Base-by-base conservation (phyloP, 139 green algal genomes). In the Chara braunii region DNA sequence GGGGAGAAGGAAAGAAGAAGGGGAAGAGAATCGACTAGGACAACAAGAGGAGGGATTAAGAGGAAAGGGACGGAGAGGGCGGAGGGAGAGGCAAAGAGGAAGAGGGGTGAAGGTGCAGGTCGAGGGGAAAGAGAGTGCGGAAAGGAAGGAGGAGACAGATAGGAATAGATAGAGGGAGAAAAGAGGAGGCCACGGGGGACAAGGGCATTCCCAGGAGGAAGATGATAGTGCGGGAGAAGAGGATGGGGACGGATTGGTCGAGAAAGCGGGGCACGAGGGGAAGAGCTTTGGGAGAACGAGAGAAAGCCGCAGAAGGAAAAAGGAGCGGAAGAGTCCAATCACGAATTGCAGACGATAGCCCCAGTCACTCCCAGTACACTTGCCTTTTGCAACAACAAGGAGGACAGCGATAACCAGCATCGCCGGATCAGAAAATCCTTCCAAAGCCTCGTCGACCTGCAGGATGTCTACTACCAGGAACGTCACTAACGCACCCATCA, bases 301-400 rank as follows among this genome's bases (percentile, higher is more conserved):
- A 48, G 18, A 18, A n/a, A 48, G 18, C 40, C 18, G 40, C 40
- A 48, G n/a, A 48, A 48, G n/a, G 18, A n/a, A 48, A n/a, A 48
- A n/a, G 18, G 40, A n/a, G 18, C n/a, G 18, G 40, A n/a, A 48
- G 40, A 48, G n/a, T 48, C 40, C 18, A 26, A n/a, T 48, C 18
- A 18, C n/a, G 40, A 18, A 26, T 48, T 48, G 40, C 40, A n/a
- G n/a, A 48, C 18, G 18, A 18, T 18, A n/a, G 40, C 40, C n/a
- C 40, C n/a, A 26, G 40, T 18, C n/a, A 48, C n/a, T 48, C 12
- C 22, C 14, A 58, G 50, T 14, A 24, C 14, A 36, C 50, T 57
- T 67, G 48, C 60, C 60, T 70, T 70, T 70, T 2, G 60, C 60
- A 8, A 70, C 51, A 18, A 70, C 62, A 24, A 70, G 62, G 30